These are phyloP conservation scores for Zygosaccharomyces sapae DNA, from an alignment of 1,139 yeast genomes.

Conservation along the genomic window DNA sequence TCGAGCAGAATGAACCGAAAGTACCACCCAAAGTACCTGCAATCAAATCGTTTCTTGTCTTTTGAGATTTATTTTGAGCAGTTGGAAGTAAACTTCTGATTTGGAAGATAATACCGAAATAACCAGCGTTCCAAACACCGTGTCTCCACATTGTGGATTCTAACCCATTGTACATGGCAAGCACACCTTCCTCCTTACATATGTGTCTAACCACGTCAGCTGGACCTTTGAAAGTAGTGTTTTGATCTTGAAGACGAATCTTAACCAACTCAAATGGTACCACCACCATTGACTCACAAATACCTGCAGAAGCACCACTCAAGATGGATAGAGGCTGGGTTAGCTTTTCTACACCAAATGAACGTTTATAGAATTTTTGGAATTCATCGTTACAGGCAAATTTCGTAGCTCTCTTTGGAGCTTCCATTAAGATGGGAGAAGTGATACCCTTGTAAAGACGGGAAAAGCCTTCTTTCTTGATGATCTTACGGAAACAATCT, in stretches of 20 bases:
- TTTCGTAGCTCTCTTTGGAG: constrained; percentile 98
- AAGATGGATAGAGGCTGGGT: constrained; percentile 80
- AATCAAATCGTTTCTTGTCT: constrained; percentile 79
- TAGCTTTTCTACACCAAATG: constrained; percentile 67
- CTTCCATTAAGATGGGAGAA: constrained; percentile 98
- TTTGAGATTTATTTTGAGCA: constrained; percentile 63
- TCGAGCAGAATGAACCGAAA: constrained; percentile 85
- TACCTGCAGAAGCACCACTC: constrained; percentile 98
- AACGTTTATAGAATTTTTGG: constrained; percentile 75
- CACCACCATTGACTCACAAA: constrained; percentile 91
- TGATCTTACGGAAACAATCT: constrained; percentile 77
- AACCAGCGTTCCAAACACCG: constrained; percentile 95
- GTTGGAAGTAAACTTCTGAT: constrained; percentile 74
- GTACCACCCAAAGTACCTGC: constrained; percentile 98
- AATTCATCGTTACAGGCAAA: constrained; percentile 98
- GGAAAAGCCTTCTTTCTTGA: constrained; percentile 77
- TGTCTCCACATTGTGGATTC: constrained; percentile 99
- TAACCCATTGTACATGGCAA: constrained; percentile 88
- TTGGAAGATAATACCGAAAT: constrained; percentile 92
- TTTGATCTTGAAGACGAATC: constrained; percentile 86
- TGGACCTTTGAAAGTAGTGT: constrained; percentile 80
- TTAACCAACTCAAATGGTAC: constrained; percentile 89
- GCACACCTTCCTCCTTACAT: constrained; percentile 66
- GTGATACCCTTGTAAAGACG: constrained; percentile 87
- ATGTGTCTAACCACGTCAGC: constrained; percentile 75